These are phyloP conservation scores for Cladophialophora carrionii DNA, from an alignment of 2,329 filamentous ascomycete genomes.

Conservation along the genomic window DNA sequence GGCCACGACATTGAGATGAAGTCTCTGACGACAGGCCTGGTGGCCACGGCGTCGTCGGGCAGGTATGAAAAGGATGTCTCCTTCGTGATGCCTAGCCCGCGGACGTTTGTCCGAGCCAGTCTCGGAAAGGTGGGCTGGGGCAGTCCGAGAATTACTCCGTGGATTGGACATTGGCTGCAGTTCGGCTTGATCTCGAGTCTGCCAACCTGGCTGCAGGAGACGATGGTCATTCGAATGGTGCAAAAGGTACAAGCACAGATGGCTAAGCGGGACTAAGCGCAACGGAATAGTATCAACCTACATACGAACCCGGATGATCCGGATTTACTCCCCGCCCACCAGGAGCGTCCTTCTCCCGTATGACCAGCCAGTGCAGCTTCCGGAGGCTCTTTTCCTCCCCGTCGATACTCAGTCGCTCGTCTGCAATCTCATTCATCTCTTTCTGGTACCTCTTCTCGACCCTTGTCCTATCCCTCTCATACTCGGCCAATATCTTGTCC, in stretches of 20 bases:
- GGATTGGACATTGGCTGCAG: slow-evolving; percentile 44
- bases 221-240: slow-evolving; percentile 10
- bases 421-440: slow-evolving; percentile 13
- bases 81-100: slow-evolving; percentile 27
- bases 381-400: slow-evolving; percentile 23
- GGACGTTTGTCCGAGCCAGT: slow-evolving; percentile 41
- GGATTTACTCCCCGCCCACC: slow-evolving; percentile 3
- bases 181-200: slow-evolving; percentile 16
- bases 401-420: slow-evolving; percentile 13
- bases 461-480: slow-evolving; percentile 11
- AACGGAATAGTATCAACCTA: neutral
- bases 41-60: slow-evolving; percentile 37
- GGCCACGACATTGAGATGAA: slow-evolving; percentile 47
- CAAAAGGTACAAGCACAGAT: neutral
- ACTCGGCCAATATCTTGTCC: slow-evolving; percentile 4
- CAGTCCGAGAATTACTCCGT: slow-evolving; percentile 40
- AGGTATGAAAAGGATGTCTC: slow-evolving; percentile 18
- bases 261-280: neutral
- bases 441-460: slow-evolving; percentile 15
- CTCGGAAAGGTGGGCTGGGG: slow-evolving; percentile 46
- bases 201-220: slow-evolving; percentile 17
- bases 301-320: slow-evolving; percentile 3
- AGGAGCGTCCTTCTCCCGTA: slow-evolving; percentile 11
- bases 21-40: slow-evolving; percentile 44
- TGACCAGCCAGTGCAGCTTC: slow-evolving; percentile 21